Evolutionary conservation across 192 early-diverging fungal genomes (phyloP).

Genomic region (Coemansia sp.): DNA sequence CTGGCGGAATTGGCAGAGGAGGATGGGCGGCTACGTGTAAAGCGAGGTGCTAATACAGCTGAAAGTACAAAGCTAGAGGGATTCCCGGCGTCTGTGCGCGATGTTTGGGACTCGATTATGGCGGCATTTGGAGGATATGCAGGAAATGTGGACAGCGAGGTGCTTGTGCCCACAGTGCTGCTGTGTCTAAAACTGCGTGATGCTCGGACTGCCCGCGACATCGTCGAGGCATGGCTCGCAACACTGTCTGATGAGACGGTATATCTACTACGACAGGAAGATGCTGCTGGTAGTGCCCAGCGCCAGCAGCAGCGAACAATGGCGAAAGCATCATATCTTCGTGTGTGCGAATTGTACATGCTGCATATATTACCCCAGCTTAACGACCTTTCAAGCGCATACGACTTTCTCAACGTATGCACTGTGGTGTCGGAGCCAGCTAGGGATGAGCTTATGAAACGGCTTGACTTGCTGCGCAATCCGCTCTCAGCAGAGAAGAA

Average conservation of each 20-base stretch:
- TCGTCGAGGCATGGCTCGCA: conserved; percentile 52
- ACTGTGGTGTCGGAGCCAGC: conserved; percentile 17
- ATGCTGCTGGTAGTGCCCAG: neutral
- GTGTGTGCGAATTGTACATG: conserved; percentile 50
- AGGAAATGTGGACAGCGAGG: conserved; percentile 50
- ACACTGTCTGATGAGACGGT: conserved; percentile 43
- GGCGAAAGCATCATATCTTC: conserved; percentile 48
- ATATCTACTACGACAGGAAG: conserved; percentile 20
- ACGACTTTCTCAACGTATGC: conserved; percentile 27
- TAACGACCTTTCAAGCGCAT: conserved; percentile 35
- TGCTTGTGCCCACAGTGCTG: conserved; percentile 47
- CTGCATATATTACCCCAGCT: conserved; percentile 51
- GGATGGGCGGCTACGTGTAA: conserved; percentile 29
- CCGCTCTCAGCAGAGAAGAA: conserved; percentile 18
- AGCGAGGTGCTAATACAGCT: neutral
- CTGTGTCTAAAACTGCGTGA: conserved; percentile 53
- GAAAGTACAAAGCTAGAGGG: neutral
- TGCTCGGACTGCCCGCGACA: conserved; percentile 38
- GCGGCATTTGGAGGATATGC: conserved; percentile 40
- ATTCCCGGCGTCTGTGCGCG: conserved; percentile 32
- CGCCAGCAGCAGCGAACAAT: conserved; percentile 30
- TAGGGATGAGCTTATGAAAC: conserved; percentile 23
- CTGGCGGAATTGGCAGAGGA: conserved; percentile 36
- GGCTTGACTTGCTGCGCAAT: conserved; percentile 43
- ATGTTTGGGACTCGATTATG: conserved; percentile 43